Percentiles rank a stretch among this genome's conserved stretches.
These are phyloP conservation scores for Aspergillus fumigatiaffinis DNA, from an alignment of 2,329 filamentous ascomycete genomes.

Conservation along the genomic window DNA sequence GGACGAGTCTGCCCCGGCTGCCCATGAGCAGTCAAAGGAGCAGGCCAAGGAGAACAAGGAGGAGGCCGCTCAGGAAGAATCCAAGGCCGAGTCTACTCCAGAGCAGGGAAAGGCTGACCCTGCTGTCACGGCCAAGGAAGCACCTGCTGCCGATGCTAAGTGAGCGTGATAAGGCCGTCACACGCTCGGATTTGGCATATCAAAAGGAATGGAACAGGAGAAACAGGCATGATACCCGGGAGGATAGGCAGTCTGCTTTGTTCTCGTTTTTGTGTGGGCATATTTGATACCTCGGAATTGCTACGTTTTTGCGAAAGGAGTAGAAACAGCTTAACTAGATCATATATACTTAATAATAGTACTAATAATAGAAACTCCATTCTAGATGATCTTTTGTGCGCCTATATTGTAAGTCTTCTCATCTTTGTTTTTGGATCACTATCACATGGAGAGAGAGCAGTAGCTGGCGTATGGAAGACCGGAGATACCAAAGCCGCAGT, in stretches of 20 bases:
- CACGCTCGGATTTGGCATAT: not conserved
- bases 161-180: conserved; percentile 4
- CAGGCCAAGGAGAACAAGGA: conserved; percentile 17
- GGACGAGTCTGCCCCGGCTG: conserved; percentile 16
- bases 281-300: conserved; percentile 16
- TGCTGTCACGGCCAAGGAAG: conserved; percentile 18
- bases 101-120: conserved; percentile 17
- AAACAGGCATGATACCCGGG: conserved; percentile 18
- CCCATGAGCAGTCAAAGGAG: conserved; percentile 9
- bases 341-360: conserved; percentile 3
- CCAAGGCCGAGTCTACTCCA: conserved; percentile 4
- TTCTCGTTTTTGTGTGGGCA: conserved; percentile 12
- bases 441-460: not conserved
- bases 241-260: conserved; percentile 10
- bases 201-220: conserved; percentile 8
- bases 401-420: not conserved
- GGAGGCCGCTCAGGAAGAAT: conserved; percentile 11
- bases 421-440: too few species aligned
- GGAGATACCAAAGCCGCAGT: not conserved
- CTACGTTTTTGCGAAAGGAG: conserved; percentile 4
- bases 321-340: not conserved
- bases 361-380: not conserved
- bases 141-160: conserved; percentile 12
- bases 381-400: not conserved
- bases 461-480: not conserved